Conservation (phyloP, 164 flowering plant species). For the Vitis cinerea region DNA sequence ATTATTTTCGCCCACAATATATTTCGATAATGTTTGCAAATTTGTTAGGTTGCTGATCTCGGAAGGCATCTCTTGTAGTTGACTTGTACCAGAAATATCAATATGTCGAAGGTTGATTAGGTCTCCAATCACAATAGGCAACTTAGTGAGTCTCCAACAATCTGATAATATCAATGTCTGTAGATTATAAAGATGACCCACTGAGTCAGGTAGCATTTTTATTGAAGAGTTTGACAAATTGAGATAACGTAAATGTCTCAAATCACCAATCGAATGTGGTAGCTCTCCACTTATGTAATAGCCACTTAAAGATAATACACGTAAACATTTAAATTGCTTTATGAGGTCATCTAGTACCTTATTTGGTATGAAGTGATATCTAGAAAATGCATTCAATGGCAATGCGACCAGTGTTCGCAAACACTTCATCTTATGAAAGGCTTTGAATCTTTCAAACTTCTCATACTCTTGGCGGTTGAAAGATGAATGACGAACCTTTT, state of each 20-base stretch:
- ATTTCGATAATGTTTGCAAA: not conserved
- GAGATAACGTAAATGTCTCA: constrained; percentile 11
- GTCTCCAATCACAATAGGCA: not conserved
- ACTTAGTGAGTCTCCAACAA: not conserved
- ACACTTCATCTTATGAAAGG: not conserved
- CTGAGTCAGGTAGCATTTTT: not conserved
- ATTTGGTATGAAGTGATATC: too few species aligned
- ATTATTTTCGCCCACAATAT: not conserved
- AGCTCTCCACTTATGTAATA: not conserved
- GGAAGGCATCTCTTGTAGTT: not conserved
- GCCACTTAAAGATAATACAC: too few species aligned
- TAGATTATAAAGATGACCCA: not conserved
- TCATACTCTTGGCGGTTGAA: too few species aligned
- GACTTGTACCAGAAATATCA: not conserved
- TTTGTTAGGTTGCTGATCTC: not conserved
- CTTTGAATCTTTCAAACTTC: too few species aligned
- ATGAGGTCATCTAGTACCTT: too few species aligned
- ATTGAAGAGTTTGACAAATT: not conserved
- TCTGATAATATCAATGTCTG: not conserved
- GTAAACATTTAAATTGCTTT: too few species aligned
- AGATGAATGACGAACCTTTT: not conserved
- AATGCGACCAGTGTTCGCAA: not conserved
- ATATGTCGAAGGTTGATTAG: not conserved
- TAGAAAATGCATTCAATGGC: too few species aligned
- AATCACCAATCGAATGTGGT: not conserved